A percentile compares a stretch with the other conserved stretches of the same genome.
Evolutionary conservation across 2,329 filamentous ascomycete genomes (phyloP).

Genomic region (Stemphylium beticola): DNA sequence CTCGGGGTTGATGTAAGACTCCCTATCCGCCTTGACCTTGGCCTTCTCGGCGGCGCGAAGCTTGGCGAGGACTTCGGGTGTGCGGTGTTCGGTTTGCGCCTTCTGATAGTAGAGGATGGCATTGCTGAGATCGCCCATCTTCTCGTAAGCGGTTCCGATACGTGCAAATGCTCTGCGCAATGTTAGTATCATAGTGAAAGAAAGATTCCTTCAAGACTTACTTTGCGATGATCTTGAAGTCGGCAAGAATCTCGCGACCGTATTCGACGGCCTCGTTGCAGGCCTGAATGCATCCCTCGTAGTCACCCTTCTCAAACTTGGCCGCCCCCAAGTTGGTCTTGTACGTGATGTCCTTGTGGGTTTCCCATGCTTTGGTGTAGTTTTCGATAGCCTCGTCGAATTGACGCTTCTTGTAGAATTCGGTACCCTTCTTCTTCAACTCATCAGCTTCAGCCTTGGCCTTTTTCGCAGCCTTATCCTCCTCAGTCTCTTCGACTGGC

Average conservation of each 20-base stretch:
- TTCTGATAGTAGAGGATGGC: slow-evolving; percentile 92
- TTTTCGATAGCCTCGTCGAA: slow-evolving; percentile 95
- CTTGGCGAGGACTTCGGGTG: slow-evolving; percentile 90
- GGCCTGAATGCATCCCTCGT: slow-evolving; percentile 80
- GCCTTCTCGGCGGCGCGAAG: slow-evolving; percentile 88
- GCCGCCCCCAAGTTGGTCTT: slow-evolving; percentile 95
- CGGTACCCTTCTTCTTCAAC: slow-evolving; percentile 92
- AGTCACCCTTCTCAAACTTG: slow-evolving; percentile 95
- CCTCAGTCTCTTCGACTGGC: slow-evolving; percentile 83
- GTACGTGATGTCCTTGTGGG: slow-evolving; percentile 96
- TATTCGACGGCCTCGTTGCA: slow-evolving; percentile 90
- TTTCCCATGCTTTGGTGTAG: slow-evolving; percentile 93
- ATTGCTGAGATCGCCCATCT: slow-evolving; percentile 76
- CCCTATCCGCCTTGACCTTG: slow-evolving; percentile 75
- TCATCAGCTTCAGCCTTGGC: slow-evolving; percentile 92
- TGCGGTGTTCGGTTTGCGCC: slow-evolving; percentile 95
- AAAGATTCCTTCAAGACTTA: slow-evolving; percentile 45
- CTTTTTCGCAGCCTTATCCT: slow-evolving; percentile 81
- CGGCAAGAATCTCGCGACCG: slow-evolving; percentile 85
- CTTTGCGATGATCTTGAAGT: slow-evolving; percentile 99
- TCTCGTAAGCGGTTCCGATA: slow-evolving; percentile 94
- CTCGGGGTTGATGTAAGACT: slow-evolving; percentile 84
- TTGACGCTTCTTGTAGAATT: slow-evolving; percentile 97
- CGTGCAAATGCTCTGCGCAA: slow-evolving; percentile 77
- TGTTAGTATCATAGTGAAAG: slow-evolving; percentile 12